These are phyloP conservation scores for Chrysophaeum taylorii DNA, from an alignment of 352 stramenopile species.

Conservation along the genomic window DNA sequence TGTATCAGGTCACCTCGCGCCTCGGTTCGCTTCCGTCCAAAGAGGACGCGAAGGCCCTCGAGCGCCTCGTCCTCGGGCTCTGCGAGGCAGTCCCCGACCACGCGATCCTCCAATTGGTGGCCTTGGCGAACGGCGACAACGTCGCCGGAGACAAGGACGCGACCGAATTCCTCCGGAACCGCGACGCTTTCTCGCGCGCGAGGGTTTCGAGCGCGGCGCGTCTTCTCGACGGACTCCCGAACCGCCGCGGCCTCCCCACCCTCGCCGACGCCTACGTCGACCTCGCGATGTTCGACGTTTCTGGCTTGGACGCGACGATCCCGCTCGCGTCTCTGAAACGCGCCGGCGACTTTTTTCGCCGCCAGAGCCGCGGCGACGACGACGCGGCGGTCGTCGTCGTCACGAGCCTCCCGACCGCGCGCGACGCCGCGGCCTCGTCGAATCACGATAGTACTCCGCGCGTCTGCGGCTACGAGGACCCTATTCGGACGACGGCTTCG, in stretches of 20 bases:
- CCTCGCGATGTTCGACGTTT: slow-evolving; percentile 40
- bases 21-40: slow-evolving; percentile 51
- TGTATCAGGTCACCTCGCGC: slow-evolving; percentile 93
- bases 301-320: no score
- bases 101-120: slow-evolving; percentile 83
- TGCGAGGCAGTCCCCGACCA: slow-evolving; percentile 90
- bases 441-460: slow-evolving; percentile 28
- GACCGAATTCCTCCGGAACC: slow-evolving; percentile 31
- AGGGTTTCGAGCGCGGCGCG: slow-evolving; percentile 37
- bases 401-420: not conserved
- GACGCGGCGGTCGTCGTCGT: not conserved
- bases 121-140: slow-evolving; percentile 79
- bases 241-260: slow-evolving; percentile 40
- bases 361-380: not conserved
- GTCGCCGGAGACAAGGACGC: slow-evolving; percentile 53
- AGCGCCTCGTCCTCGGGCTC: slow-evolving; percentile 74
- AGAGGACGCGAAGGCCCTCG: slow-evolving; percentile 69
- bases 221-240: slow-evolving; percentile 39
- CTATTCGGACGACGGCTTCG: slow-evolving; percentile 81
- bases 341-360: no score
- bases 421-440: no score
- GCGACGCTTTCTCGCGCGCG: slow-evolving; percentile 30
- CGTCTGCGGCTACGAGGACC: slow-evolving; percentile 59
- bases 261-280: slow-evolving; percentile 50
- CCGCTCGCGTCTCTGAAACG: no score